Conservation (phyloP, 148 eudicot genomes). For the Pharnaceum exiguum region DNA sequence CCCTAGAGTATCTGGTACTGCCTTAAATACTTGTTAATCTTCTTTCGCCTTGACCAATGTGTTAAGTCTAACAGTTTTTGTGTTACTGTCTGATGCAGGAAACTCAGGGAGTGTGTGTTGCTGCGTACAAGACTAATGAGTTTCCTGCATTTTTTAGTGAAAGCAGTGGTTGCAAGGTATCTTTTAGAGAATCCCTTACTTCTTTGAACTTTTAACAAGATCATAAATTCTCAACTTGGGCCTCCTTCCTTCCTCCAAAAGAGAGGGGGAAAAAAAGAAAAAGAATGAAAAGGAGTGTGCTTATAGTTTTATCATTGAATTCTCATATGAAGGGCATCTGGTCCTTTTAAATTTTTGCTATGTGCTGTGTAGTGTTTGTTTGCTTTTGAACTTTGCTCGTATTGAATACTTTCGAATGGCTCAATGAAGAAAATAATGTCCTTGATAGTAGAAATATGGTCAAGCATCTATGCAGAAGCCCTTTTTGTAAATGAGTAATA, state of each 20-base stretch:
- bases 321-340: not conserved
- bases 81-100: conserved; percentile 44
- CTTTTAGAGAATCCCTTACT: not conserved
- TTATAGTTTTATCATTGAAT: not conserved
- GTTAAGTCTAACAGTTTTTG: conserved; percentile 6
- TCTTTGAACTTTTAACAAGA: not conserved
- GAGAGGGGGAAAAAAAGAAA: too few species aligned
- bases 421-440: too few species aligned
- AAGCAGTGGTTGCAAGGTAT: conserved; percentile 81
- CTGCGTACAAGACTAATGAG: conserved; percentile 81
- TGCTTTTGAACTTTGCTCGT: too few species aligned
- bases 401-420: too few species aligned
- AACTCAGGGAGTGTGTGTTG: conserved; percentile 95
- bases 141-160: conserved; percentile 96
- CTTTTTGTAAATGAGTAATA: too few species aligned
- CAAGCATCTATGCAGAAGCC: too few species aligned
- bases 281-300: too few species aligned
- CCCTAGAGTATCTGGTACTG: conserved; percentile 87
- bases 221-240: not conserved
- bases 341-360: not conserved
- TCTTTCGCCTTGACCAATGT: not conserved
- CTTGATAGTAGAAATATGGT: too few species aligned
- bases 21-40: not conserved
- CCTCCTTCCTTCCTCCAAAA: too few species aligned
- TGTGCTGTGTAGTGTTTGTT: too few species aligned